Percentiles rank a stretch among this genome's conserved stretches.
These are phyloP conservation scores for Viola pubescens DNA, from an alignment of 441 rosid genomes.

Conservation along the genomic window DNA sequence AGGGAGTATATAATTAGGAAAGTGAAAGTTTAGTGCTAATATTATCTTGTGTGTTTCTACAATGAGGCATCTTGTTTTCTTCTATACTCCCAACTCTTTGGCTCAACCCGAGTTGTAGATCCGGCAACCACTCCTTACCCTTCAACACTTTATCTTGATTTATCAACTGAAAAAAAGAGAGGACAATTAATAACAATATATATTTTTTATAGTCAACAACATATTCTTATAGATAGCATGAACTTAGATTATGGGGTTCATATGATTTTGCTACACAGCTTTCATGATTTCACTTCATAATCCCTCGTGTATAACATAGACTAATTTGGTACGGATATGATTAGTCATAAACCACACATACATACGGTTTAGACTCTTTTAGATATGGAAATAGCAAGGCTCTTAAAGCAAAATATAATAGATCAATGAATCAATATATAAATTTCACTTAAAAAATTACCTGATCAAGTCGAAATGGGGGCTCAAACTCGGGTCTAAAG, in stretches of 20 bases:
- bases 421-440: too few relatives aligned
- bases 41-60: conserved; percentile 20
- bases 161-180: conserved; percentile 18
- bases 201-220: neutral
- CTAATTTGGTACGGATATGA: too few relatives aligned
- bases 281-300: too few relatives aligned
- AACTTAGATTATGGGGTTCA: too few relatives aligned
- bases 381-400: neutral
- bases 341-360: too few relatives aligned
- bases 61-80: conserved; percentile 20
- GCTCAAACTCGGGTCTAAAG: conserved; percentile 20
- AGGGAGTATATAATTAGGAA: conserved; percentile 27
- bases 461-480: conserved; percentile 20
- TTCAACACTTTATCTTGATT: conserved; percentile 21
- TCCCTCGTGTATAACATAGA: too few relatives aligned
- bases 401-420: neutral
- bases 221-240: too few relatives aligned
- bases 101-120: conserved; percentile 42
- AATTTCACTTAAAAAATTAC: too few relatives aligned
- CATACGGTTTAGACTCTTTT: too few relatives aligned
- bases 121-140: conserved; percentile 37
- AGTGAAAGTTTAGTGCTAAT: conserved; percentile 49
- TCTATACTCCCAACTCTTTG: conserved; percentile 19
- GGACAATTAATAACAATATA: neutral
- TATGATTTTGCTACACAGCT: too few relatives aligned